A percentile compares a stretch with the other conserved stretches of the same genome.
These are phyloP conservation scores for Xylariaceae sp. DNA, from an alignment of 2,329 filamentous ascomycete species.

Conservation along the genomic window DNA sequence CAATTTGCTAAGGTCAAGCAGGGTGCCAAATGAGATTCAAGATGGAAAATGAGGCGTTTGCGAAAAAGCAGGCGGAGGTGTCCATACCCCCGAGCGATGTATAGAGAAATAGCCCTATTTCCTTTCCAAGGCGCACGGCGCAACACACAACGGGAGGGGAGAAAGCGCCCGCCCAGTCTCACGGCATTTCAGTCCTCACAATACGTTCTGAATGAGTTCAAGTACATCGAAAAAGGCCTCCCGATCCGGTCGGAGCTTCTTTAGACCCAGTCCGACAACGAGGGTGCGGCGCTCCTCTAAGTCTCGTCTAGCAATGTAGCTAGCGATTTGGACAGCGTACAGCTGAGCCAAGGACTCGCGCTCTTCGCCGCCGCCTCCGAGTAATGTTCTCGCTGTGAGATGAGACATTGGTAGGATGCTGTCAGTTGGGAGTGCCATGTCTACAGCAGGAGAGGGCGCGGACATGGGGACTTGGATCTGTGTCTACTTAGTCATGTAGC, in stretches of 20 bases:
- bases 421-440: constrained; percentile 50
- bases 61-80: constrained; percentile 22
- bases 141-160: no score
- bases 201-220: constrained; percentile 54
- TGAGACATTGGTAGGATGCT: constrained; percentile 67
- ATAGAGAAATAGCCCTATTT: neutral
- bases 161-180: no score
- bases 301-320: constrained; percentile 64
- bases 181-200: constrained; percentile 32
- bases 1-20: constrained; percentile 4
- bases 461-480: constrained; percentile 75
- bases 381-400: constrained; percentile 77
- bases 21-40: constrained; percentile 34
- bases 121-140: neutral
- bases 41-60: constrained; percentile 27
- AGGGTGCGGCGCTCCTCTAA: constrained; percentile 58
- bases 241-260: constrained; percentile 44
- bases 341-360: constrained; percentile 82
- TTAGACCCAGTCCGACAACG: constrained; percentile 56
- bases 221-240: constrained; percentile 60
- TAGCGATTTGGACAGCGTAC: constrained; percentile 84
- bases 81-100: constrained; percentile 24
- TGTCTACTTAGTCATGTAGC: constrained; percentile 4
- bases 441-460: constrained; percentile 57
- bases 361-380: constrained; percentile 74